Conservation (phyloP, 495 filamentous ascomycete genomes). For the Penicillium dipodomyicola region DNA sequence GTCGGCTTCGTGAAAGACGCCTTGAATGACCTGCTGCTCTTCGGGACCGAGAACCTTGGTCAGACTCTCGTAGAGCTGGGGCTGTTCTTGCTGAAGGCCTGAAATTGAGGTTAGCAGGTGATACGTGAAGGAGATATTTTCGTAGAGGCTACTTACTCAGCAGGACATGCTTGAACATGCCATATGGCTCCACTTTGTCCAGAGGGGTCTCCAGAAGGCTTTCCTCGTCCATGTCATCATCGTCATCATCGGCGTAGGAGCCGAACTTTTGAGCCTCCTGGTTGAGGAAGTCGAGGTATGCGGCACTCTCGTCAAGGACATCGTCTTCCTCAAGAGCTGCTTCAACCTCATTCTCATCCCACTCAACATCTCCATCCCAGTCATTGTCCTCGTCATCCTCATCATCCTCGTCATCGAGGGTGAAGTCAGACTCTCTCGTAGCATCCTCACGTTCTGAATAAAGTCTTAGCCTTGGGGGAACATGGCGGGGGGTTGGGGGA, state of each 20-base stretch:
- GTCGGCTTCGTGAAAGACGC: constrained; percentile 79
- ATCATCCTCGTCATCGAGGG: constrained; percentile 70
- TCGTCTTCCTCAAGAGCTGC: constrained; percentile 57
- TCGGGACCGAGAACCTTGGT: constrained; percentile 74
- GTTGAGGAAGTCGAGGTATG: constrained; percentile 94
- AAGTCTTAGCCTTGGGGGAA: constrained; percentile 16
- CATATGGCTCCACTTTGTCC: constrained; percentile 92
- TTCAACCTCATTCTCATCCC: constrained; percentile 64
- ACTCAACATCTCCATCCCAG: constrained; percentile 65
- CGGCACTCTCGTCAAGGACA: constrained; percentile 81
- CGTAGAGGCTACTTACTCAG: constrained; percentile 63
- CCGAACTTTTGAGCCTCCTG: constrained; percentile 88
- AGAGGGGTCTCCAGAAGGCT: constrained; percentile 88
- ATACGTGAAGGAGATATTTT: not conserved
- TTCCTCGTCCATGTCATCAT: constrained; percentile 90
- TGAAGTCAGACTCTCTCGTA: constrained; percentile 83
- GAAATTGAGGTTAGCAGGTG: constrained; percentile 21
- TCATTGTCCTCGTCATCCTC: constrained; percentile 70
- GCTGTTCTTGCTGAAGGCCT: constrained; percentile 89
- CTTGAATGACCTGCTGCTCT: constrained; percentile 77
- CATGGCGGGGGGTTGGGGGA: not conserved
- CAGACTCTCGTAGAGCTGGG: constrained; percentile 78
- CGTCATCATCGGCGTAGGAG: constrained; percentile 67
- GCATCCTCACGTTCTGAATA: constrained; percentile 78
- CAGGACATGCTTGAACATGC: constrained; percentile 75